phyloP scores from a whole-genome alignment of 140 eudicot genomes.

The Anethum foeniculum region DNA sequence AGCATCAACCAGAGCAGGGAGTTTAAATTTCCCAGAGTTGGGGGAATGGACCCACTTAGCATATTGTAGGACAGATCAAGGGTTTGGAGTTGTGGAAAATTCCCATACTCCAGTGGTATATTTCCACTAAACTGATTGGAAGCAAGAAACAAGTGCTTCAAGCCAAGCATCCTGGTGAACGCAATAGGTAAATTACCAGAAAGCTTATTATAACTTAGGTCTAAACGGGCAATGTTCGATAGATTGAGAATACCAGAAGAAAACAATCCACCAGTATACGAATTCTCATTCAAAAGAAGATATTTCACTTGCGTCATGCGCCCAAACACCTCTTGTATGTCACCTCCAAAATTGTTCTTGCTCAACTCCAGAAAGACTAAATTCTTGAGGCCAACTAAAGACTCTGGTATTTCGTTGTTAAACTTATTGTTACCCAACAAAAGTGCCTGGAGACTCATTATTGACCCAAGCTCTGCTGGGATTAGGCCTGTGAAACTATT shows the following conservation, averaged over 20 bases:
- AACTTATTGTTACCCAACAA: slow-evolving; percentile 54
- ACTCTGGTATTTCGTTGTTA: slow-evolving; percentile 48
- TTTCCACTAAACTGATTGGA: slow-evolving; percentile 50
- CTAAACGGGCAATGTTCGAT: slow-evolving; percentile 52
- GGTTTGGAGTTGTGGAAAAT: slow-evolving; percentile 37
- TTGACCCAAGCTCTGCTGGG: slow-evolving; percentile 40
- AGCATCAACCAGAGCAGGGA: slow-evolving; percentile 66
- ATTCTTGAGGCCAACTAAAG: slow-evolving; percentile 32
- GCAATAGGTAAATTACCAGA: slow-evolving; percentile 62
- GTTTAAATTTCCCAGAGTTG: slow-evolving; percentile 42
- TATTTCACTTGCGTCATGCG: slow-evolving; percentile 35
- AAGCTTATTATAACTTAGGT: slow-evolving; percentile 61
- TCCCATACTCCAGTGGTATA: slow-evolving; percentile 54
- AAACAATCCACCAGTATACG: slow-evolving; percentile 50
- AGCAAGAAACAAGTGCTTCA: slow-evolving; percentile 64
- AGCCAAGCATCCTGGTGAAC: slow-evolving; percentile 42
- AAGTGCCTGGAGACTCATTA: slow-evolving; percentile 29
- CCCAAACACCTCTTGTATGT: slow-evolving; percentile 51
- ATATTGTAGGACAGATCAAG: slow-evolving; percentile 56
- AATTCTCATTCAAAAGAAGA: slow-evolving; percentile 40
- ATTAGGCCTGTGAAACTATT: slow-evolving; percentile 38
- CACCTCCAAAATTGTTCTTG: slow-evolving; percentile 40
- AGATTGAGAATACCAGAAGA: slow-evolving; percentile 56
- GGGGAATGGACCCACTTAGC: slow-evolving; percentile 51
- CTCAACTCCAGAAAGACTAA: slow-evolving; percentile 49